Base-by-base conservation (phyloP, 1,284 basidiomycete species). In the Ustilago tritici region DNA sequence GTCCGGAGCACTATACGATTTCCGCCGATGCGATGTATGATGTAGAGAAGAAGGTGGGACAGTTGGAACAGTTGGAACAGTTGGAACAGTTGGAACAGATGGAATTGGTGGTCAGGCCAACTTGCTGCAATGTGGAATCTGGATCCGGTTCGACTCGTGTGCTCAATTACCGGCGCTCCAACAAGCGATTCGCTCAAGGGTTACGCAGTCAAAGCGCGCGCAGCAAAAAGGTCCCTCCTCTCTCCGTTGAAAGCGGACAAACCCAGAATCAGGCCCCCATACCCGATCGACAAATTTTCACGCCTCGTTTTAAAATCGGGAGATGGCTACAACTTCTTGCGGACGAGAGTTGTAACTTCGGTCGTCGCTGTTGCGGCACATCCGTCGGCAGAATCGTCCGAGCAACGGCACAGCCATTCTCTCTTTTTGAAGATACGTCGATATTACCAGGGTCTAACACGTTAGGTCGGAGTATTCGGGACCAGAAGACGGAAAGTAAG, bases 121-220 rank as follows among this genome's bases (percentile, higher is more conserved):
- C 32, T 5, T 15, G 23, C 2, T 15, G 23, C 2, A 28, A 28
- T 40, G 38, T 31, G 40, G 38, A 28, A 31, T 56, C 23, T 11
- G 6, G 28, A 59, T 28, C 61, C 53, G 53, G 60, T 53, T 19
- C 41, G 41, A 62, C 61, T 62, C 34, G 61, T 43, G 53, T 62
- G 61, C 53, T 46, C 41, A 34, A 56, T 56, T 62, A 23, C 52
- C 61, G 53, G 61, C 46, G 49, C 49, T 14, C 3, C 10, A 31
- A 28, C 23, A 28, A 28, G 4, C 28, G 14, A 8, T 50, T 50
- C 15, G 23, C 28, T 50, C 4, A 50, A 28, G 0, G 49, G 28
- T 50, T 50, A 36, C n/a, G n/a, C 17, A 1, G 53, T 55, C 54
- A 40, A 41, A 56, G 38, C 54, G 54, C 54, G 54, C 54, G 38